Percentiles rank a stretch among this genome's conserved stretches.
phyloP scores from a whole-genome alignment of 2,329 filamentous ascomycete genomes.

The Colletotrichum theobromicola region DNA sequence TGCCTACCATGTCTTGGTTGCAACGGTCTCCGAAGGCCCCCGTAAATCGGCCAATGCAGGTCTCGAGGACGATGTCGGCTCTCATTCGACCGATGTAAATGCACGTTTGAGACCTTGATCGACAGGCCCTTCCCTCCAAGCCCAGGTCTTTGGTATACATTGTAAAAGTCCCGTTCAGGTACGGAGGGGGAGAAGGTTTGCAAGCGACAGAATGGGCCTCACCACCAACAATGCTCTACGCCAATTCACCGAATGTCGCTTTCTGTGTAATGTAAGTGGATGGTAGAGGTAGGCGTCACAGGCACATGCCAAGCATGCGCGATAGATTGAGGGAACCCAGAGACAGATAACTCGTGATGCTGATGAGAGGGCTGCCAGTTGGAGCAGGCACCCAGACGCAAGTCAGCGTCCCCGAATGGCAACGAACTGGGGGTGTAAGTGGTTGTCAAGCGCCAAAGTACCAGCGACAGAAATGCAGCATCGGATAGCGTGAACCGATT shows the following conservation, averaged over 20 bases:
- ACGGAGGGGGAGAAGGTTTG: not conserved
- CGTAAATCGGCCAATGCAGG: constrained; percentile 21
- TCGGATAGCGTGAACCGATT: not conserved
- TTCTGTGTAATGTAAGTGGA: not conserved
- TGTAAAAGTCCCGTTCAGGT: not conserved
- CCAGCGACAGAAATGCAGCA: not conserved
- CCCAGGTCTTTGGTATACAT: constrained; percentile 22
- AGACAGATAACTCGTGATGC: not conserved
- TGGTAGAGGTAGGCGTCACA: not conserved
- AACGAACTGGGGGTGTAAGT: not conserved
- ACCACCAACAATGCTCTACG: not conserved
- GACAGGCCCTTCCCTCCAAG: constrained; percentile 26
- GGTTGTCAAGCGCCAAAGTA: not conserved
- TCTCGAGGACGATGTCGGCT: not conserved
- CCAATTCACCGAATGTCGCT: not conserved
- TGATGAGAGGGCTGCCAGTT: not conserved
- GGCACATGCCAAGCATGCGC: not conserved
- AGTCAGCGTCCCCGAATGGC: constrained; percentile 11
- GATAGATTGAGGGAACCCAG: constrained; percentile 7
- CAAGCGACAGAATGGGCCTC: not conserved
- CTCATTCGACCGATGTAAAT: constrained; percentile 13
- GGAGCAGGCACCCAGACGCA: constrained; percentile 8
- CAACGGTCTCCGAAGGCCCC: not conserved
- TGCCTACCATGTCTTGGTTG: not conserved
- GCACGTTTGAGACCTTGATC: constrained; percentile 24